Conservation (phyloP, 257 asterid genomes). For the Solanum megistacrolobum region DNA sequence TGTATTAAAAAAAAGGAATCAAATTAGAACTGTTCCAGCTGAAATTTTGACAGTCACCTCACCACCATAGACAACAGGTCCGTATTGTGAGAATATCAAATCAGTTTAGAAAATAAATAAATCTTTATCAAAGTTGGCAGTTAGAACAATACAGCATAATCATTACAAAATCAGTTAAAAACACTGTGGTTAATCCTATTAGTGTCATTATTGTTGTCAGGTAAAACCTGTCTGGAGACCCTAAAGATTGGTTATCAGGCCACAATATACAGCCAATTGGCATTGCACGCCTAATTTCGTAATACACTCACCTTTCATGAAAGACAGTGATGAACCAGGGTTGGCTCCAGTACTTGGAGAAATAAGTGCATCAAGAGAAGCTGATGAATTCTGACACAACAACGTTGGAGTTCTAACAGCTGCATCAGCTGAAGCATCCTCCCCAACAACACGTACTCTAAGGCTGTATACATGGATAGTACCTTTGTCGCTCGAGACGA, state of each 20-base stretch:
- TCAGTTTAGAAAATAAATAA: not conserved
- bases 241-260: not conserved
- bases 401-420: conserved; percentile 37
- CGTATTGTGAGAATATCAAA: not conserved
- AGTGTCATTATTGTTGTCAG: not conserved
- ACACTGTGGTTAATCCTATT: not conserved
- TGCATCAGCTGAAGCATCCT: conserved; percentile 42
- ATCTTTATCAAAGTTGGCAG: not conserved
- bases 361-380: conserved; percentile 65
- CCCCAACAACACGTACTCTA: conserved; percentile 67
- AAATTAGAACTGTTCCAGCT: not conserved
- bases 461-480: conserved; percentile 89
- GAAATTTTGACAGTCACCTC: not conserved
- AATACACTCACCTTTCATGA: conserved; percentile 65
- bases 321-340: conserved; percentile 79
- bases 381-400: conserved; percentile 41
- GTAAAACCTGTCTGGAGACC: not conserved
- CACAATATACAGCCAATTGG: not conserved
- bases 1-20: conserved; percentile 1
- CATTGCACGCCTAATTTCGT: not conserved
- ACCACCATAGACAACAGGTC: not conserved
- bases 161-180: not conserved
- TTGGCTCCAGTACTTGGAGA: conserved; percentile 63
- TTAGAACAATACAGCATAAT: not conserved
- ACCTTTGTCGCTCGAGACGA: conserved; percentile 90